phyloP scores from a whole-genome alignment of 2,329 filamentous ascomycete species.

The Endothia cerciana region DNA sequence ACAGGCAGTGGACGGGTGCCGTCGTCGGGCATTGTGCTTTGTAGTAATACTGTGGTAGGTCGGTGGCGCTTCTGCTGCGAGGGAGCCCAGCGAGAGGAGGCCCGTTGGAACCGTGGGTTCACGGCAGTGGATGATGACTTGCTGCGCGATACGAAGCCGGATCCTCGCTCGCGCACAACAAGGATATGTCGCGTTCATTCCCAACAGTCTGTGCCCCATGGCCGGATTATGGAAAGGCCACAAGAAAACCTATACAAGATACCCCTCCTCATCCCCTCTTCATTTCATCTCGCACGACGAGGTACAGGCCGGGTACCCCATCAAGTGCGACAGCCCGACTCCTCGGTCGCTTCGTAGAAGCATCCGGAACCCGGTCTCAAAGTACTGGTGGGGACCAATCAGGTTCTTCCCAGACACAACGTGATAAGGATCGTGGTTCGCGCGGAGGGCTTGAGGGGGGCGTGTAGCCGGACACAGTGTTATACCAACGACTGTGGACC shows the following conservation, averaged over 20 bases:
- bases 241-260: not conserved
- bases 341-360: not conserved
- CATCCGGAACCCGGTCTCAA: not conserved
- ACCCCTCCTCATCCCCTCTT: not conserved
- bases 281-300: not conserved
- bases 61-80: not conserved
- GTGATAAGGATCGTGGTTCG: conserved; percentile 25
- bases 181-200: not conserved
- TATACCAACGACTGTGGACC: not conserved
- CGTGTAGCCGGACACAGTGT: conserved; percentile 7
- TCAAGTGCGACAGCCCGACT: conserved; percentile 10
- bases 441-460: no score
- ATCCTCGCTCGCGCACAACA: not conserved
- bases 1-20: conserved; percentile 1
- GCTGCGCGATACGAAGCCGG: conserved; percentile 4
- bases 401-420: conserved; percentile 20
- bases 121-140: conserved; percentile 14
- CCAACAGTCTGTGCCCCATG: not conserved
- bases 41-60: not conserved
- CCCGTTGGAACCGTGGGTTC: conserved; percentile 16
- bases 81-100: conserved; percentile 3
- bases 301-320: conserved; percentile 10
- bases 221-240: not conserved
- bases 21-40: not conserved
- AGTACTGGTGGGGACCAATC: conserved; percentile 24